These are phyloP conservation scores for Ophiostoma pallidulum DNA, from an alignment of 2,329 filamentous ascomycete genomes.

Conservation along the genomic window DNA sequence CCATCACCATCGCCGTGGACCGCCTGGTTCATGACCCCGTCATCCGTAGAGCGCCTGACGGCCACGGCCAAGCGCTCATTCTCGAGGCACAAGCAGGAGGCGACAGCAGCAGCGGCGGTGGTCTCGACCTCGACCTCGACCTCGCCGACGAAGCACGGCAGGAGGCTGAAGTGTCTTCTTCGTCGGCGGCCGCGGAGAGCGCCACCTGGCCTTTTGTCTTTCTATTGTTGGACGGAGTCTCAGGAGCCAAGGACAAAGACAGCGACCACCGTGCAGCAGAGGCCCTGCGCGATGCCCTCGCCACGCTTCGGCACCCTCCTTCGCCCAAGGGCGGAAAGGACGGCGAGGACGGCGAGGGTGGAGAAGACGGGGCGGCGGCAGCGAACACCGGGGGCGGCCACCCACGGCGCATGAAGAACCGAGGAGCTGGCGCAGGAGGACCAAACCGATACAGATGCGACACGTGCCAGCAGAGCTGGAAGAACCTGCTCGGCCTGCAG, in stretches of 20 bases:
- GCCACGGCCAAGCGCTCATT: slow-evolving; percentile 19
- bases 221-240: too few species aligned
- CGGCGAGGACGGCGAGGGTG: not conserved
- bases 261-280: slow-evolving; percentile 9
- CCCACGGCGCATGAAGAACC: too few species aligned
- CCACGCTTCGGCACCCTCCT: not conserved
- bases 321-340: not conserved
- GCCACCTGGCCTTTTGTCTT: slow-evolving; percentile 18
- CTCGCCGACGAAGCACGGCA: too few species aligned
- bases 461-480: slow-evolving; percentile 45
- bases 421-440: not conserved
- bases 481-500: slow-evolving; percentile 48
- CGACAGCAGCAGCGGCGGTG: not conserved
- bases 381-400: not conserved
- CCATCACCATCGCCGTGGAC: slow-evolving; percentile 19
- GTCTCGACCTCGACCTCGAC: too few species aligned
- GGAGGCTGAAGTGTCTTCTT: too few species aligned
- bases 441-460: slow-evolving; percentile 35
- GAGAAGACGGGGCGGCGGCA: not conserved
- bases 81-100: slow-evolving; percentile 12
- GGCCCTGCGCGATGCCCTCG: slow-evolving; percentile 14
- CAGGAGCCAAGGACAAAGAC: slow-evolving; percentile 9
- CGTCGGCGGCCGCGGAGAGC: too few species aligned
- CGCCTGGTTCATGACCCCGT: slow-evolving; percentile 15
- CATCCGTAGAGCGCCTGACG: slow-evolving; percentile 18